Percentiles rank a stretch among this genome's conserved stretches.
phyloP scores from a whole-genome alignment of 805 yeast species.

The Wickerhamomyces bovis region DNA sequence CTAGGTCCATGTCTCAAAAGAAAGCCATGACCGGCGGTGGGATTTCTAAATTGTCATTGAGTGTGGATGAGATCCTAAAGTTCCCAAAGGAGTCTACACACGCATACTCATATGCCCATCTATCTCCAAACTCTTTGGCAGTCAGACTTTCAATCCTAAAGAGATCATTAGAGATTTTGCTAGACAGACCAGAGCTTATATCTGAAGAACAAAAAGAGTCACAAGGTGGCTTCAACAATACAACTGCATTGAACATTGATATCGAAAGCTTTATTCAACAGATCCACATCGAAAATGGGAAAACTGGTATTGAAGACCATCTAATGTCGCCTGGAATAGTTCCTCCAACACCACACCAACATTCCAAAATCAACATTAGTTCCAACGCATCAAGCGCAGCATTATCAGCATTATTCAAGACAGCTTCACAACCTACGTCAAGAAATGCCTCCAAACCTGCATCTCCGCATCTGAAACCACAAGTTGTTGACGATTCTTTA shows the following conservation, averaged over 20 bases:
- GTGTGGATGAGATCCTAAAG: slow-evolving; percentile 41
- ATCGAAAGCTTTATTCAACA: slow-evolving; percentile 23
- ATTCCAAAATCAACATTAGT: slow-evolving; percentile 22
- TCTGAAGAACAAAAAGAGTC: slow-evolving; percentile 3
- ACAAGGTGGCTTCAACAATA: slow-evolving; percentile 1
- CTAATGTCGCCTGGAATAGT: background rate
- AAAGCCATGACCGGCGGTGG: slow-evolving; percentile 15
- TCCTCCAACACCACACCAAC: slow-evolving; percentile 2
- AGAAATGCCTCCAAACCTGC: slow-evolving; percentile 1
- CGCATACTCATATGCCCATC: slow-evolving; percentile 77
- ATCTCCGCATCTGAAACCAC: slow-evolving; percentile 1
- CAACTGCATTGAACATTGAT: slow-evolving; percentile 17
- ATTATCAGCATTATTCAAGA: slow-evolving; percentile 28
- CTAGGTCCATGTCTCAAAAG: slow-evolving; percentile 9
- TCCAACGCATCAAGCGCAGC: slow-evolving; percentile 38
- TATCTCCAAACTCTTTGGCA: slow-evolving; percentile 76
- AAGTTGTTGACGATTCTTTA: background rate
- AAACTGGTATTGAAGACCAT: background rate
- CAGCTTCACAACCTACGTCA: slow-evolving; percentile 1
- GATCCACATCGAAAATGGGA: slow-evolving; percentile 13
- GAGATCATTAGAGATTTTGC: slow-evolving; percentile 66
- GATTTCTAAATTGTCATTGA: slow-evolving; percentile 25
- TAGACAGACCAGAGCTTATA: slow-evolving; percentile 28
- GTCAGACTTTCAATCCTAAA: slow-evolving; percentile 68
- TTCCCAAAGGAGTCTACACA: slow-evolving; percentile 79